Conservation (phyloP, 2,329 filamentous ascomycete species). For the Fulvia fulva region DNA sequence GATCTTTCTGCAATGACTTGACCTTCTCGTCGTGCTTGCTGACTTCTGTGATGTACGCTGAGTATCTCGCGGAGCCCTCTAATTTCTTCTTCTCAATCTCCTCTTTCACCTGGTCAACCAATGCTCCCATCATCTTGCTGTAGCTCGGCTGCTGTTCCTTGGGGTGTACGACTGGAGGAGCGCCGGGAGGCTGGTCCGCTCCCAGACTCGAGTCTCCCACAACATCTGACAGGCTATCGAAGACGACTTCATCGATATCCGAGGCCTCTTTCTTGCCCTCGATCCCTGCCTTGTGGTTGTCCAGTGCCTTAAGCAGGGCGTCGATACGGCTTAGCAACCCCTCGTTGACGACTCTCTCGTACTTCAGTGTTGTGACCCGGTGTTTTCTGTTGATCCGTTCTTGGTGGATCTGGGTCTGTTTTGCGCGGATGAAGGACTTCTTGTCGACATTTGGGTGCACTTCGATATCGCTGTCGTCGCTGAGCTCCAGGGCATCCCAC, state of each 20-base stretch:
- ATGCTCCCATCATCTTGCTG: conserved; percentile 96
- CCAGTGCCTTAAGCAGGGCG: conserved; percentile 68
- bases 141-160: conserved; percentile 76
- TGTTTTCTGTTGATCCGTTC: conserved; percentile 80
- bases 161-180: conserved; percentile 74
- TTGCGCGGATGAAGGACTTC: conserved; percentile 94
- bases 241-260: conserved; percentile 76
- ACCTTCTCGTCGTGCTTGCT: conserved; percentile 74
- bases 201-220: conserved; percentile 61
- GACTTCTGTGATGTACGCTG: conserved; percentile 74
- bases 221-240: conserved; percentile 78
- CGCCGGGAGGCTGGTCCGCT: conserved; percentile 70
- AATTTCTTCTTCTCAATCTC: conserved; percentile 69
- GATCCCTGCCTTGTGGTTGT: conserved; percentile 60
- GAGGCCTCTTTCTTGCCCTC: conserved; percentile 56
- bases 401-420: conserved; percentile 94
- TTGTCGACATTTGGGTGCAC: conserved; percentile 99
- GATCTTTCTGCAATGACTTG: conserved; percentile 68
- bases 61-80: conserved; percentile 55
- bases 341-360: conserved; percentile 90
- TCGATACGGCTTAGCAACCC: conserved; percentile 82
- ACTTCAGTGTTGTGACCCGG: conserved; percentile 87
- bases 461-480: conserved; percentile 96
- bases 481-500: conserved; percentile 90
- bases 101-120: conserved; percentile 90